Base-by-base conservation (phyloP, 169 alveolate species). In the Plasmodium cynomolgi region DNA sequence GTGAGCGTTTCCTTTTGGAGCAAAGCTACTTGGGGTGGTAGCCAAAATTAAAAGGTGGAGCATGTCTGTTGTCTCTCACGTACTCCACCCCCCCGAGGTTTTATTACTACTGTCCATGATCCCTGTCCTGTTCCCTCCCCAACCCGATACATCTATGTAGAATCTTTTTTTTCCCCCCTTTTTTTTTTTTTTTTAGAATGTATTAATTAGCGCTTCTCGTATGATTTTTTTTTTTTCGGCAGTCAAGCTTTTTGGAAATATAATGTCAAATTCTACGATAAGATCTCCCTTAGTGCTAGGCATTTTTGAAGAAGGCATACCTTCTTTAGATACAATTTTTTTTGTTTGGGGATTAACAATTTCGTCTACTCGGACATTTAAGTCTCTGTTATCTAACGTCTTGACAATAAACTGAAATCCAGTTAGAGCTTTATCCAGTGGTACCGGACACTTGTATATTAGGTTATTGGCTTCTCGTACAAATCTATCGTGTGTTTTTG, bases 321-420 rank as follows among this genome's bases (percentile, higher is more conserved):
- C 97, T 84, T 97, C 98, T n/a, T 96, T 96, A 1, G 98, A 91
- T 17, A 97, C 96, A 17, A 97, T 95, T 93, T 96, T 97, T 44
- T 97, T 93, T 20, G 97, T 93, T 34, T 95, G 83, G 17, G 97
- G 98, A 47, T 97, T 95, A 26, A 97, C 98, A 33, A 97, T 96
- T 39, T 97, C 98, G 72, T 96, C 96, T 29, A 97, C 95, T 17
- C 98, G 92, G 29, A 97, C 94, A 68, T 96, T 97, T 68, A 97
- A 83, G 44, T 96, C 97, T 93, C 98, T 96, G 84, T 97, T 97
- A 81, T 97, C 98, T 96, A 97, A 96, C 37, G 98, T 93, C 33
- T 97, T 97, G 9, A 97, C 96, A 37, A 97, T 93, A 26, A 97
- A 96, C 74, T 97, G 97, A 93, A 97, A 97, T 1, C 98, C 98